Base-by-base conservation (phyloP, 2,329 filamentous ascomycete genomes). In the Xylaria sp. region DNA sequence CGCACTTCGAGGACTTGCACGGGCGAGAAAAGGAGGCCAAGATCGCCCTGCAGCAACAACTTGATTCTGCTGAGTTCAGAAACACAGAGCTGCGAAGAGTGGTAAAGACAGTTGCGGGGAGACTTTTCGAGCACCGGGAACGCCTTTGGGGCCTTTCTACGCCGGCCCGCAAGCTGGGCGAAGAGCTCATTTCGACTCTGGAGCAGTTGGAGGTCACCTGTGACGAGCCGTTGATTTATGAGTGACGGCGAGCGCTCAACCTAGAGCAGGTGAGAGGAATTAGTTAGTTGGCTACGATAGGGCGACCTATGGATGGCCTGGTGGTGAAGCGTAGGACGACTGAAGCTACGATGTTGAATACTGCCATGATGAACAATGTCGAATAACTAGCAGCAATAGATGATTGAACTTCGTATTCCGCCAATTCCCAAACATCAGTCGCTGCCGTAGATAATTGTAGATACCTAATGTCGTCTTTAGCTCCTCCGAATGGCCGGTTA, bases 81-180 rank as follows among this genome's bases (percentile, higher is more conserved):
- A 56, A 44, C 31, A 9, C 15, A 11, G 45, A 55, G 50, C 27
- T 67, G n/a, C 49, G 33, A 17, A 47, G 29, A 13, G 39, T 33
- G 2, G 50, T 66, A 17, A 22, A 47, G 17, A 15, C 20, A 6
- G 45, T 66, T n/a, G 39, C 47, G 17, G 47, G 33, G 1, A 66
- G 25, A n/a, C 49, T 63, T 6, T 58, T 59, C 27, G 31, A 63
- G 27, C 33, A 58, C n/a, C 53, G 54, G 22, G 54, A 59, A 47
- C 59, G 47, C 2, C 42, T 63, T 27, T 51, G 65, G 61, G 60
- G n/a, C 15, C 49, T 60, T 36, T 67, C 65, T 45, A 25, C 13
- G 29, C 38, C 49, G 27, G 56, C 55, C 9, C 49, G 61, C n/a
- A 31, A 64, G 50, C 27, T 67, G 45, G 61, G 61, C 29, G 65